These are phyloP conservation scores for Ampelomyces quisqualis DNA, from an alignment of 2,329 filamentous ascomycete species.

Conservation along the genomic window DNA sequence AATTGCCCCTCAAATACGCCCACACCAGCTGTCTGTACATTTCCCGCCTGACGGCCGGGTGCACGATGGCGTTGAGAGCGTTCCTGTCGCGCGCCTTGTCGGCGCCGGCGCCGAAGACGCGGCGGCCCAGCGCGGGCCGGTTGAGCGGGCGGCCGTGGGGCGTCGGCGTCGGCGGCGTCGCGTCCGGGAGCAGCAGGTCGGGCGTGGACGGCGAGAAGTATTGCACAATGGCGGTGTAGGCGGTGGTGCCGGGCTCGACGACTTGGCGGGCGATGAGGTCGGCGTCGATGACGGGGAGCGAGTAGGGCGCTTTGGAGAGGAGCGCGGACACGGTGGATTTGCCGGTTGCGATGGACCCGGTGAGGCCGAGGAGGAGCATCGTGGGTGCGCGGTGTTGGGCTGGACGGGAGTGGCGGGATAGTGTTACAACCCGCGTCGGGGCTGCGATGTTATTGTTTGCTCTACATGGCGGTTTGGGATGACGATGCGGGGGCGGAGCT, in stretches of 20 bases:
- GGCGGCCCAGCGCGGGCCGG: slow-evolving; percentile 76
- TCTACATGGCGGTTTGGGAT: neutral
- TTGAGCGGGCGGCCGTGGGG: slow-evolving; percentile 76
- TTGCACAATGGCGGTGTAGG: slow-evolving; percentile 77
- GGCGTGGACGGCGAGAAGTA: slow-evolving; percentile 83
- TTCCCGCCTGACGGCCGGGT: slow-evolving; percentile 81
- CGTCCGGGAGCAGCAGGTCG: slow-evolving; percentile 70
- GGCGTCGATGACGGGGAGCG: slow-evolving; percentile 88
- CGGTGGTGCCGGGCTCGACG: slow-evolving; percentile 85
- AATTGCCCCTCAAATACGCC: slow-evolving; percentile 72
- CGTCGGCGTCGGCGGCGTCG: no score
- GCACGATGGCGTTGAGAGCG: slow-evolving; percentile 85
- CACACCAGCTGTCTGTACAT: slow-evolving; percentile 75
- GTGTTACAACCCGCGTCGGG: neutral
- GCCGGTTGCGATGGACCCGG: slow-evolving; percentile 94
- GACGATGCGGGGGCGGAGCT: neutral
- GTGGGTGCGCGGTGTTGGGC: neutral
- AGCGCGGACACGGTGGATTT: slow-evolving; percentile 93
- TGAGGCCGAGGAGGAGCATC: slow-evolving; percentile 95
- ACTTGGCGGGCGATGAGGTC: slow-evolving; percentile 90
- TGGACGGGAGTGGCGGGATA: neutral
- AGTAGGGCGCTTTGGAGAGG: slow-evolving; percentile 77
- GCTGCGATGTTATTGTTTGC: neutral
- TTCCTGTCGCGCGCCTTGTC: slow-evolving; percentile 70
- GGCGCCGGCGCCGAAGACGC: slow-evolving; percentile 80